Evolutionary conservation across 306 rosid genomes (phyloP).

Genomic region (Cucurbita pepo): DNA sequence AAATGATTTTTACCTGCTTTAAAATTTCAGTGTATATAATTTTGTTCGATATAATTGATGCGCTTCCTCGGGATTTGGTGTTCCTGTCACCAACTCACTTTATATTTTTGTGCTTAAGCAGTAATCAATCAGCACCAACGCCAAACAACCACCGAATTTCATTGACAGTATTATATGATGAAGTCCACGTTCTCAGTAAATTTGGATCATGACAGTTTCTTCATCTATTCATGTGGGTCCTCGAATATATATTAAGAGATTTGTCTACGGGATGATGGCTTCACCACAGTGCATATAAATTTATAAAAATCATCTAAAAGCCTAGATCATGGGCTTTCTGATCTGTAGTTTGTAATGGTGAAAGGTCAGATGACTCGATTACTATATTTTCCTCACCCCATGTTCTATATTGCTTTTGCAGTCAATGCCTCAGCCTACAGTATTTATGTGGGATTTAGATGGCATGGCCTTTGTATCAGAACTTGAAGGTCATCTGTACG

Average conservation of each 20-base stretch:
- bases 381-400: background rate
- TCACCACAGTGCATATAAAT: background rate
- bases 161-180: background rate
- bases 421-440: constrained; percentile 56
- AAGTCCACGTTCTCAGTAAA: background rate
- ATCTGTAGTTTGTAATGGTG: background rate
- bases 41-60: background rate
- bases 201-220: background rate
- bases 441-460: constrained; percentile 49
- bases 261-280: background rate
- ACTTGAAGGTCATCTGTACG: constrained; percentile 48
- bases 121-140: background rate
- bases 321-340: background rate
- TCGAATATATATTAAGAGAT: background rate
- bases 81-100: background rate
- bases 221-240: too few species aligned
- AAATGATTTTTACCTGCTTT: background rate
- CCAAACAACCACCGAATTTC: background rate
- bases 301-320: background rate
- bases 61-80: background rate
- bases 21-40: background rate
- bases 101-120: background rate
- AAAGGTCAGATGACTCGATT: background rate
- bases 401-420: constrained; percentile 25
- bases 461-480: constrained; percentile 30